phyloP scores from a whole-genome alignment of 1,139 yeast genomes.

The Scheffersomyces quercinus region DNA sequence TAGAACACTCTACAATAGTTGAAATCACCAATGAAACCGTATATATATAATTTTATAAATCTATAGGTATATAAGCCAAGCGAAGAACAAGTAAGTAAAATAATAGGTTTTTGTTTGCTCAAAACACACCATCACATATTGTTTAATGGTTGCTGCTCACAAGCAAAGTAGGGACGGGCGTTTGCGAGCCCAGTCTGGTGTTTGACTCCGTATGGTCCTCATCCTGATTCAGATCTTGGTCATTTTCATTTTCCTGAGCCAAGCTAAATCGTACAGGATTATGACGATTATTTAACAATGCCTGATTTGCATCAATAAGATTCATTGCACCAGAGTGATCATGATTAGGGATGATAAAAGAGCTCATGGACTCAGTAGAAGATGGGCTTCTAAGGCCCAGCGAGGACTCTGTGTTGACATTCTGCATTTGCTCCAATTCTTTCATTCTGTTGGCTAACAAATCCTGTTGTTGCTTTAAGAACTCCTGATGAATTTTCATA shows the following conservation, averaged over 20 bases:
- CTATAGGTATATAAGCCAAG: not conserved
- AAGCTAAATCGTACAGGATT: slow-evolving; percentile 2
- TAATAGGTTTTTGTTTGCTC: not conserved
- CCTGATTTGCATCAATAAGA: slow-evolving; percentile 9
- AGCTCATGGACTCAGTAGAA: slow-evolving; percentile 15
- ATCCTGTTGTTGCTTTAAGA: slow-evolving; percentile 40
- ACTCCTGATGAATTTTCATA: slow-evolving; percentile 39
- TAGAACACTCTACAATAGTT: too few species aligned
- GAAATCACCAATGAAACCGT: not conserved
- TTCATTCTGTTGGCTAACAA: slow-evolving; percentile 28
- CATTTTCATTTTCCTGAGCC: slow-evolving; percentile 2
- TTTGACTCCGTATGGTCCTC: not conserved
- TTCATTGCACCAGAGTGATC: slow-evolving; percentile 9
- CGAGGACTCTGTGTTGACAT: slow-evolving; percentile 1
- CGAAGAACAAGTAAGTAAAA: not conserved
- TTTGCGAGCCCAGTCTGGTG: slow-evolving; percentile 2
- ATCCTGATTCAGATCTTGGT: slow-evolving; percentile 1
- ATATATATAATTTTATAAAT: not conserved
- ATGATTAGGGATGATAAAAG: slow-evolving; percentile 5
- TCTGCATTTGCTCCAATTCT: slow-evolving; percentile 4
- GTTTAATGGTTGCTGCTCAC: slow-evolving; percentile 14
- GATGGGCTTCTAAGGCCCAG: slow-evolving; percentile 11
- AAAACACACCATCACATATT: not conserved
- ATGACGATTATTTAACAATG: slow-evolving; percentile 2
- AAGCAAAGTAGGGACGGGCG: slow-evolving; percentile 15